Base-by-base conservation (phyloP, 305 asterid genomes). In the Caryopteris hybrid region DNA sequence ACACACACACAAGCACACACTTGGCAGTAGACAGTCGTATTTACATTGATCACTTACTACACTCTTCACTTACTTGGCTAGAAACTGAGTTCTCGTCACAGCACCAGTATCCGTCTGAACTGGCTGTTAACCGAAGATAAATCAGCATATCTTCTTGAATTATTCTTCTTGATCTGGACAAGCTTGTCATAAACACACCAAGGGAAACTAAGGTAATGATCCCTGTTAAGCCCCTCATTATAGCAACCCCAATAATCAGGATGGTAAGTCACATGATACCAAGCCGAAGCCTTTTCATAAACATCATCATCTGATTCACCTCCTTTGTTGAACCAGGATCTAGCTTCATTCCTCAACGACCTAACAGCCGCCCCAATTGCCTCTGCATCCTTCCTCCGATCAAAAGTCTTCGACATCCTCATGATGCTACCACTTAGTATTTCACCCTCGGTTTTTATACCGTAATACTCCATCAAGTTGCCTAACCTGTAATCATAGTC, bases 101-200 rank as follows among this genome's bases (percentile, higher is more conserved):
- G 66, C 42, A 38, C 47, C 60, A 76, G 18, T 21, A 56, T 66
- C n/a, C 29, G 48, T 25, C 8, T 5, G 12, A 86, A 70, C 63
- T 64, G 66, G 68, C 52, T 10, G 12, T 23, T 71, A 20, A 81
- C 77, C 31, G 70, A 64, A 3, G 81, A 58, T 8, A 76, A 6
- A 1, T 39, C 10, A 31, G 12, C 72, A 36, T 64, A 45, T 56
- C 54, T 57, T 59, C 83, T 50, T 2, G 76, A n/a, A n/a, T n/a
- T n/a, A n/a, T n/a, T 72, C 78, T 71, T 87, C 84, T 94, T 94
- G 72, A 91, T 94, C 66, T 69, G 66, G 13, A 94, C 76, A 53
- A 94, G 82, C 83, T 83, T 84, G 73, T 91, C 91, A 60, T 86
- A 89, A 12, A 91, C 86, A 45, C 99, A 94, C 99, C 99, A 94